Evolutionary conservation across 352 stramenopile genomes (phyloP), one percentile per base, ranked within the genome.

Genomic region (Aphanomyces euteiches): DNA sequence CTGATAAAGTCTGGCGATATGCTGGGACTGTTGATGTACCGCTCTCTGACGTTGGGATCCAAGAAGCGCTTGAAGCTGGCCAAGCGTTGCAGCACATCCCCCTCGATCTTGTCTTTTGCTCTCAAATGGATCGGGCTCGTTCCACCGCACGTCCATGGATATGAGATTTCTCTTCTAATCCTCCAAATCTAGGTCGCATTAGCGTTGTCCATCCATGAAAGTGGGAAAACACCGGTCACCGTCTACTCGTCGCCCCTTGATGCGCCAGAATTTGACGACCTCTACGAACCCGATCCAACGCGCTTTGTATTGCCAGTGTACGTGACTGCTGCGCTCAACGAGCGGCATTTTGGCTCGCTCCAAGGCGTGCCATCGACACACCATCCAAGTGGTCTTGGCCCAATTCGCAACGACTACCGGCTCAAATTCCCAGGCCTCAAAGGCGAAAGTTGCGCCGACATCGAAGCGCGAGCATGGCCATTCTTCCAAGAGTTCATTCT

Each of bases 91-190:
- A 92, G 70, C 84, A 87, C 69, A 85, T 85, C 67, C 86, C 84
- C 10, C 84, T 93, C 57, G 86, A 93, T 72, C 69, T 93, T 39
- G 86, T 93, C 34, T 93, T 93, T 72, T 92, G 84, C 77, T 93
- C 86, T 45, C 83, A 93, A 61, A 90, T 92, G 86, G 86, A 93
- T 64, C 86, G 86, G 45, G 86, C 86, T 43, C 82, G 84, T 41
- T 81, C 84, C 19, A 93, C 86, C 28, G 78, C 56, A 28, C 39
- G 39, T 5, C 15, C 54, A 43, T 39, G 17, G 17, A 13, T 3
- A n/a, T 15, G 1, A 41, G 4, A 12, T 13, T 61, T 10, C 12
- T 37, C 19, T 40, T 37, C 8, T 34, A 1, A 21, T 28, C n/a
- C 7, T 47, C 7, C n/a, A 34, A 17, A 34, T 15, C 10, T 41